Evolutionary conservation across 2,329 filamentous ascomycete species (phyloP).

Genomic region (Blastomyces silverae): DNA sequence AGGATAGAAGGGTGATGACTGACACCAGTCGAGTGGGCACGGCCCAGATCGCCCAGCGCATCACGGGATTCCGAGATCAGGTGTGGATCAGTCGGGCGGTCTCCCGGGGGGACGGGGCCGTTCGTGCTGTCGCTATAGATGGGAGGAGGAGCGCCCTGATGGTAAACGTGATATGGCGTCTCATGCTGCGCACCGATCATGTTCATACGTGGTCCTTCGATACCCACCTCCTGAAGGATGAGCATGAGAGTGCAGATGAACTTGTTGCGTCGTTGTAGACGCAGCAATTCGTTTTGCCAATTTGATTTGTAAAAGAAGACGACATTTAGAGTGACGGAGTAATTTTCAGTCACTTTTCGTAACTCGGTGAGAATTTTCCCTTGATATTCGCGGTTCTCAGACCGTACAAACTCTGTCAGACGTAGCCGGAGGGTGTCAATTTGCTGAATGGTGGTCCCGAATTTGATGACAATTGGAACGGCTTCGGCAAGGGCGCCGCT

Average conservation of each 20-base stretch:
- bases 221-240: conserved; percentile 73
- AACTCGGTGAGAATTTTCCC: conserved; percentile 81
- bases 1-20: conserved; percentile 49
- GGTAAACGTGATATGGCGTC: conserved; percentile 59
- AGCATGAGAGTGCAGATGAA: conserved; percentile 90
- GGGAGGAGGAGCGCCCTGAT: conserved; percentile 43
- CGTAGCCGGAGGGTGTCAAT: conserved; percentile 75
- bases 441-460: conserved; percentile 74
- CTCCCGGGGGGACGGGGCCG: conserved; percentile 31
- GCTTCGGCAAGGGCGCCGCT: conserved; percentile 84
- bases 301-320: conserved; percentile 98
- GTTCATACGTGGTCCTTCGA: conserved; percentile 73
- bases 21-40: conserved; percentile 36
- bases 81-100: conserved; percentile 28
- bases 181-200: conserved; percentile 61
- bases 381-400: conserved; percentile 85
- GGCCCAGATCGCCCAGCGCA: conserved; percentile 29
- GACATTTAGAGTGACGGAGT: conserved; percentile 80
- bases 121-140: conserved; percentile 41
- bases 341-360: conserved; percentile 69
- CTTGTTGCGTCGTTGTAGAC: conserved; percentile 84
- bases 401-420: conserved; percentile 73
- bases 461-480: conserved; percentile 75
- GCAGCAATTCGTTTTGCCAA: conserved; percentile 89
- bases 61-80: conserved; percentile 30